Conservation (phyloP, 768 basidiomycete genomes). For the Russula sp. region DNA sequence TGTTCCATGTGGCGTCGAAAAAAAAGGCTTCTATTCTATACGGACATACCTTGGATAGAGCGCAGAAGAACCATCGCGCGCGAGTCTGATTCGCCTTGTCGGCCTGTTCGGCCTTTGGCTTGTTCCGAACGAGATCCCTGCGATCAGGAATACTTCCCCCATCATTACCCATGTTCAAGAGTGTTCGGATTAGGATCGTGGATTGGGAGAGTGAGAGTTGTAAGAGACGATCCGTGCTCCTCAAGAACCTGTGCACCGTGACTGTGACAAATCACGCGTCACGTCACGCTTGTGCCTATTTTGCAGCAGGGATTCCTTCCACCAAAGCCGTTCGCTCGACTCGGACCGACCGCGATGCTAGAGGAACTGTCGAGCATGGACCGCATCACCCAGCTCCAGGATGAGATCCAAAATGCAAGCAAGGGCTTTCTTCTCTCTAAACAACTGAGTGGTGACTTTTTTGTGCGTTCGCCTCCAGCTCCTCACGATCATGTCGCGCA, state of each 20-base stretch:
- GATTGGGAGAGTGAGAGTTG: too few relatives aligned
- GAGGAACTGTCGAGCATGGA: slow-evolving; percentile 92
- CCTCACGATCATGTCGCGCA: slow-evolving; percentile 82
- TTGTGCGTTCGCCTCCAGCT: slow-evolving; percentile 39
- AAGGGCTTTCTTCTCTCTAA: neutral
- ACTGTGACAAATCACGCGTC: neutral
- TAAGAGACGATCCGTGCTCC: too few relatives aligned
- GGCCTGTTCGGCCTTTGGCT: slow-evolving; percentile 76
- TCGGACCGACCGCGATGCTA: slow-evolving; percentile 78
- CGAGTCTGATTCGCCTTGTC: slow-evolving; percentile 87
- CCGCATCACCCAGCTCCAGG: slow-evolving; percentile 91
- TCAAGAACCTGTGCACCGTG: neutral
- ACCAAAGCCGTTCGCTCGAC: slow-evolving; percentile 2
- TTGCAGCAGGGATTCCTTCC: too few relatives aligned
- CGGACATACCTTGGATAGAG: slow-evolving; percentile 77
- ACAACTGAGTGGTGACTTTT: neutral
- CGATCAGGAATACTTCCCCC: slow-evolving; percentile 85
- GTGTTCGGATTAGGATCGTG: too few relatives aligned
- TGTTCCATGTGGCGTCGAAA: neutral
- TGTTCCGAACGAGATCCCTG: slow-evolving; percentile 66
- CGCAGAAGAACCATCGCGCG: slow-evolving; percentile 89
- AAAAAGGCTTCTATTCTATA: neutral
- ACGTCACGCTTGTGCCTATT: slow-evolving; percentile 4
- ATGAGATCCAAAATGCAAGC: slow-evolving; percentile 81
- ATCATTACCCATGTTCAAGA: slow-evolving; percentile 66